Evolutionary conservation across 352 stramenopile species (phyloP).

Genomic region (Globisporangium middletonii): DNA sequence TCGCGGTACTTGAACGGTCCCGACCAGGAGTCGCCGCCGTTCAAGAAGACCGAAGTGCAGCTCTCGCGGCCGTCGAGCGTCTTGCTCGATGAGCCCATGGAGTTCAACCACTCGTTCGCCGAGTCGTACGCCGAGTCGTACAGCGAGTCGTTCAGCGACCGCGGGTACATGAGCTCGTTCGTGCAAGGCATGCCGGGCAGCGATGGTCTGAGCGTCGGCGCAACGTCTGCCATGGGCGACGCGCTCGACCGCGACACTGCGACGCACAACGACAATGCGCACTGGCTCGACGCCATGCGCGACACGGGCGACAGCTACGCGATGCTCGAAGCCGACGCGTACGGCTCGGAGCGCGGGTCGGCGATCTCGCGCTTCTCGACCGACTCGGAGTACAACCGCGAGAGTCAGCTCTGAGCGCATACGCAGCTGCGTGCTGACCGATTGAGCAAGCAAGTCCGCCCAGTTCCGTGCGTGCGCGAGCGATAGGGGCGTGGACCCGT

Average conservation of each 20-base stretch:
- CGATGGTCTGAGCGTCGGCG: slow-evolving; percentile 15
- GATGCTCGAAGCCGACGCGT: slow-evolving; percentile 75
- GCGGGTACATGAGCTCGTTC: slow-evolving; percentile 35
- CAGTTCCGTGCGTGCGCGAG: too few relatives aligned
- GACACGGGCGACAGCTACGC: slow-evolving; percentile 79
- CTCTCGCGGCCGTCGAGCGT: slow-evolving; percentile 36
- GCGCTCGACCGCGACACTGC: slow-evolving; percentile 8
- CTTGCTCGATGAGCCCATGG: slow-evolving; percentile 52
- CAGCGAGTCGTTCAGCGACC: slow-evolving; percentile 34
- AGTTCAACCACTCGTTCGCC: slow-evolving; percentile 47
- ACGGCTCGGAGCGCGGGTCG: slow-evolving; percentile 49
- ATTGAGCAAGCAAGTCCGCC: neutral
- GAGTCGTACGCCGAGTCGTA: slow-evolving; percentile 62
- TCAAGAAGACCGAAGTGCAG: slow-evolving; percentile 28
- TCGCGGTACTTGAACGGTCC: slow-evolving; percentile 11
- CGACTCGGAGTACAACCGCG: slow-evolving; percentile 40
- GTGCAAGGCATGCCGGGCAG: slow-evolving; percentile 39
- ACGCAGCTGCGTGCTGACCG: neutral
- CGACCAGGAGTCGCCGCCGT: slow-evolving; percentile 23
- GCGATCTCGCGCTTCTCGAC: slow-evolving; percentile 68
- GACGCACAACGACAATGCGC: slow-evolving; percentile 18
- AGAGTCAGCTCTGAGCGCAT: neutral
- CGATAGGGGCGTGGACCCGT: too few relatives aligned
- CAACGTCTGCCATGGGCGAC: slow-evolving; percentile 14
- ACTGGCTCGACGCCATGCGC: slow-evolving; percentile 71